Evolutionary conservation across 108 stramenopile genomes (phyloP).

Genomic region (Cyclotella distinguenda): DNA sequence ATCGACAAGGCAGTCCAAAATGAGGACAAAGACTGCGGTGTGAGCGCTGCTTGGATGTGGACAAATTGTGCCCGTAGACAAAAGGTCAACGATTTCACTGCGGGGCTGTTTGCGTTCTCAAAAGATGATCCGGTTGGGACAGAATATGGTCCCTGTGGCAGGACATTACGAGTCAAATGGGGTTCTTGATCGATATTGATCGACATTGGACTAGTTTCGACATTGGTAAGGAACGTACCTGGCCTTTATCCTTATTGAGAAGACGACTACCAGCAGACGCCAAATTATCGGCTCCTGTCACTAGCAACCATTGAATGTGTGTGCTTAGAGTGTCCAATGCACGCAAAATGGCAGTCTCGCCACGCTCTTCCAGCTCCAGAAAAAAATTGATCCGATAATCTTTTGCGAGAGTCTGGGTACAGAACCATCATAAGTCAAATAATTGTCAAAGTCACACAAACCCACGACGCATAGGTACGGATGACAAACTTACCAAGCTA

Average conservation of each 20-base stretch:
- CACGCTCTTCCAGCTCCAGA: conserved; percentile 74
- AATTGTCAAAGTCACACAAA: neutral
- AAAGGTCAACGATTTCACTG: conserved; percentile 80
- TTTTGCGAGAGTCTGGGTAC: conserved; percentile 45
- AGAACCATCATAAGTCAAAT: neutral
- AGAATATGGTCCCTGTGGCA: conserved; percentile 68
- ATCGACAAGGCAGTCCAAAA: conserved; percentile 89
- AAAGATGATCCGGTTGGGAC: conserved; percentile 69
- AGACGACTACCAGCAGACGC: conserved; percentile 66
- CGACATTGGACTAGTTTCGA: neutral
- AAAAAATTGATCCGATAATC: conserved; percentile 69
- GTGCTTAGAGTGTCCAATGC: conserved; percentile 79
- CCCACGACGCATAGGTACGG: neutral
- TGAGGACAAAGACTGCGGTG: conserved; percentile 70
- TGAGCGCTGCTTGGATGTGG: conserved; percentile 78
- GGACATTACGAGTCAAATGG: neutral
- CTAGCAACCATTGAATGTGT: conserved; percentile 85
- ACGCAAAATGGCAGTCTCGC: conserved; percentile 72
- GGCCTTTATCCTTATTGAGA: conserved; percentile 56
- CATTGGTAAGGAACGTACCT: conserved; percentile 29
- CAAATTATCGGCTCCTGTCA: conserved; percentile 73
- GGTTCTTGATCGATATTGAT: neutral
- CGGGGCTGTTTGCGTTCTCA: conserved; percentile 78
- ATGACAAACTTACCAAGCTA: conserved; percentile 27
- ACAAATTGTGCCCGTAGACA: conserved; percentile 83